A percentile compares a stretch with the other conserved stretches of the same genome.
Conservation (phyloP, 108 stramenopile genomes). For the Cafeteria roenbergensis region DNA sequence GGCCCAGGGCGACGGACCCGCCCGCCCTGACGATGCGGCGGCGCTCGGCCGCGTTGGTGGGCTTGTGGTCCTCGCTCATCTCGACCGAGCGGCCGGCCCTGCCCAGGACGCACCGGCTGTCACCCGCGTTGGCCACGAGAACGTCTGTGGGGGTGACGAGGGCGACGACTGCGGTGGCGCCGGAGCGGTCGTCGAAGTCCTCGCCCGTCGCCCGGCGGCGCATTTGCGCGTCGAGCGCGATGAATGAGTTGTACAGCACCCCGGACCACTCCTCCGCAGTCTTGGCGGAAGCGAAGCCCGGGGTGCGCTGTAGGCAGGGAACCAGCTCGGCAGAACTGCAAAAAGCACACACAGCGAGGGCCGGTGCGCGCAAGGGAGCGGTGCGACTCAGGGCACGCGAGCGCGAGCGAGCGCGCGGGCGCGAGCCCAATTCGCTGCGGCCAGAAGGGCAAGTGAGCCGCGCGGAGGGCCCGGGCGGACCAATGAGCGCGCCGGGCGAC, state of each 20-base stretch:
- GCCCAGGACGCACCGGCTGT: conserved; percentile 27
- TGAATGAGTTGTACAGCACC: conserved; percentile 2
- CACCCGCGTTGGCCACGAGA: conserved; percentile 33
- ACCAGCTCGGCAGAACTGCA: neutral
- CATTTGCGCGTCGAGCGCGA: conserved; percentile 18
- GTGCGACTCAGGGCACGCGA: neutral
- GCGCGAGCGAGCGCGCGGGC: neutral
- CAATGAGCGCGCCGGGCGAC: neutral
- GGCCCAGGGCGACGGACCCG: conserved; percentile 22
- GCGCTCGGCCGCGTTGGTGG: conserved; percentile 29
- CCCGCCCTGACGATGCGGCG: conserved; percentile 31
- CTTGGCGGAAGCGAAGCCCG: no score
- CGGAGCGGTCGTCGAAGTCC: conserved; percentile 21
- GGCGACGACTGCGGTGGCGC: conserved; percentile 26
- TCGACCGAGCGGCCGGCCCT: neutral
- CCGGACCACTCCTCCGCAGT: neutral
- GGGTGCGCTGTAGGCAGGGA: no score
- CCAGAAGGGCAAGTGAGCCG: neutral
- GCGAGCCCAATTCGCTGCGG: no score
- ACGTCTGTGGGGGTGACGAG: conserved; percentile 33
- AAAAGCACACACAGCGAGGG: neutral
- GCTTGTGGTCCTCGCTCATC: conserved; percentile 33
- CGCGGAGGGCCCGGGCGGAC: neutral
- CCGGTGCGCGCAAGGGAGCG: neutral
- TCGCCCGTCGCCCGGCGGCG: neutral